phyloP scores from a whole-genome alignment of 306 rosid genomes.

The Ormosia emarginata region DNA sequence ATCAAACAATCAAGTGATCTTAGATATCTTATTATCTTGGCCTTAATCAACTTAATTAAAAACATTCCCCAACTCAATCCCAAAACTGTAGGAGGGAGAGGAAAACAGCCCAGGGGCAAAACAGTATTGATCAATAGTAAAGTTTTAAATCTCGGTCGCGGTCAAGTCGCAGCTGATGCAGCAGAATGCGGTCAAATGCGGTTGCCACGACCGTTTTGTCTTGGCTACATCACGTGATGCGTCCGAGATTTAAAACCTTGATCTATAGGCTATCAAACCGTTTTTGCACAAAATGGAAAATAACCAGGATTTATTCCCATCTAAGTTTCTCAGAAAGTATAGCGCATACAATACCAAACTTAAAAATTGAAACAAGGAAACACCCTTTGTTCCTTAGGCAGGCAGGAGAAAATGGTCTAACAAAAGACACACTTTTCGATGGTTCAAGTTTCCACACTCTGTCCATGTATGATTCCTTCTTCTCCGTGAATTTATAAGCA shows the following conservation, averaged over 20 bases:
- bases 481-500: constrained; percentile 18
- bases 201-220: too few species aligned
- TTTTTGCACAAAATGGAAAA: background rate
- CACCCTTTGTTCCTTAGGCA: background rate
- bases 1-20: background rate
- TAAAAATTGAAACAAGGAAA: constrained; percentile 3
- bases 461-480: constrained; percentile 33
- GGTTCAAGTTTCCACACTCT: constrained; percentile 60
- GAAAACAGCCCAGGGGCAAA: background rate
- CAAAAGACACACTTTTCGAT: constrained; percentile 33
- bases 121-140: background rate
- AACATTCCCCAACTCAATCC: background rate
- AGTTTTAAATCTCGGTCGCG: too few species aligned
- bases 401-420: background rate
- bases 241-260: too few species aligned
- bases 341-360: constrained; percentile 17
- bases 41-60: background rate
- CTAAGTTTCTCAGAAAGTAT: background rate
- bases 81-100: background rate
- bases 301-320: background rate
- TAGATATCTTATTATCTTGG: background rate
- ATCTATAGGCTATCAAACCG: background rate
- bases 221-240: too few species aligned
- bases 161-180: too few species aligned
- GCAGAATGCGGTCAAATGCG: too few species aligned